These are phyloP conservation scores for Dacryopinax spathularia DNA, from an alignment of 768 basidiomycete genomes.

Conservation along the genomic window DNA sequence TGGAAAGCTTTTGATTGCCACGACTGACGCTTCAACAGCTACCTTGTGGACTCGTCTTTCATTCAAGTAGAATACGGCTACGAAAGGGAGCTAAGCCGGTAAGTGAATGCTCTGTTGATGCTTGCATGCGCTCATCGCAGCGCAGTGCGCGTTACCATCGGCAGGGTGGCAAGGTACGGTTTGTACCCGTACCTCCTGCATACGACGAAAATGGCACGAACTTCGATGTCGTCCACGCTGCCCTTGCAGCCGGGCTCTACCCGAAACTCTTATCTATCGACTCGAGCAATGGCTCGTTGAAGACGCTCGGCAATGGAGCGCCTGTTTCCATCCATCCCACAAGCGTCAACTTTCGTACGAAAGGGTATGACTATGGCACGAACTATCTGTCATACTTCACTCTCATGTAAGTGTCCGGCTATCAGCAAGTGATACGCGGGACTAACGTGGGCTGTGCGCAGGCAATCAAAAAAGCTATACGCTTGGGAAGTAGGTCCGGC, in stretches of 20 bases:
- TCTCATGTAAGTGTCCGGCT: constrained; percentile 45
- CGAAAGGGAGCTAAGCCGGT: constrained; percentile 59
- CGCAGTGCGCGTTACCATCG: constrained; percentile 60
- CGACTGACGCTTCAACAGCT: constrained; percentile 32
- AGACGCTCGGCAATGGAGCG: constrained; percentile 73
- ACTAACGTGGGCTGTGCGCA: constrained; percentile 22
- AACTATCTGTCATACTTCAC: constrained; percentile 77
- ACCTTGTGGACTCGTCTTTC: constrained; percentile 79
- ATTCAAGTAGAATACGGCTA: constrained; percentile 53
- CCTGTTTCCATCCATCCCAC: constrained; percentile 72
- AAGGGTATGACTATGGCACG: constrained; percentile 54
- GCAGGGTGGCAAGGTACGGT: constrained; percentile 48
- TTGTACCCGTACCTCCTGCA: constrained; percentile 57
- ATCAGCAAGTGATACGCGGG: background rate
- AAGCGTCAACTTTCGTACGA: constrained; percentile 68
- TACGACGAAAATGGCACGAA: constrained; percentile 52
- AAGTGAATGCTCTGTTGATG: constrained; percentile 8
- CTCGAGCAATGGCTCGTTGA: constrained; percentile 42
- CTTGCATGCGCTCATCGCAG: constrained; percentile 3
- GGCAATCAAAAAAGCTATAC: constrained; percentile 88
- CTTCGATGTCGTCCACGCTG: constrained; percentile 55
- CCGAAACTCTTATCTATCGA: constrained; percentile 80
- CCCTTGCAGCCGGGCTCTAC: constrained; percentile 73
- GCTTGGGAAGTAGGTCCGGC: constrained; percentile 88
- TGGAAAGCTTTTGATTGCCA: constrained; percentile 14